These are phyloP conservation scores for Ogataea corticis DNA, from an alignment of 805 yeast genomes.

Conservation along the genomic window DNA sequence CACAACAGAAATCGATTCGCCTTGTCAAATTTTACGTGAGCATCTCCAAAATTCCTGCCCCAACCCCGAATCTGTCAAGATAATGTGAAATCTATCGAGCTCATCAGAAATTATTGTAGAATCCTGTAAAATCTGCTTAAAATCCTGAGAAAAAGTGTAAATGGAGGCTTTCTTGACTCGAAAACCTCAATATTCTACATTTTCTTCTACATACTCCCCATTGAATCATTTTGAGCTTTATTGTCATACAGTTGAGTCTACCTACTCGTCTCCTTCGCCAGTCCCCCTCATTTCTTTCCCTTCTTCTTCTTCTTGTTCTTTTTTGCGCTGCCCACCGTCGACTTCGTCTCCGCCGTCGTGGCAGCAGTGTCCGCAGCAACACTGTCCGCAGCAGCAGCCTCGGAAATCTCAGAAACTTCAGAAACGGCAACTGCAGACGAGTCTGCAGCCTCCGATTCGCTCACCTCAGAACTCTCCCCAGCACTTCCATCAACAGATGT, in stretches of 20 bases:
- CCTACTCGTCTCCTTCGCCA: no score
- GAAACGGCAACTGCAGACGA: conserved; percentile 1
- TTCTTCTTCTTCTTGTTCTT: conserved; percentile 38
- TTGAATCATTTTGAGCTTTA: not conserved
- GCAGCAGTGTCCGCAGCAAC: conserved; percentile 1
- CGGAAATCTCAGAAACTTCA: conserved; percentile 4
- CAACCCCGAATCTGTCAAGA: no score
- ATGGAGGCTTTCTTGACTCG: no score
- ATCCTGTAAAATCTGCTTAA: no score
- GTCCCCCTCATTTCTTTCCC: conserved; percentile 31
- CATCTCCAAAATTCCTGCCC: no score
- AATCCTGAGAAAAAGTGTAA: no score
- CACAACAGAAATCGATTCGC: no score
- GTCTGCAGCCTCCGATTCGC: not conserved
- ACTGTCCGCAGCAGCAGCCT: conserved; percentile 1
- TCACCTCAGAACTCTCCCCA: not conserved
- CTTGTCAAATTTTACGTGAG: no score
- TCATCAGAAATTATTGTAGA: no score
- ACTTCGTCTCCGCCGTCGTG: conserved; percentile 3
- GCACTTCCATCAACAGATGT: not conserved
- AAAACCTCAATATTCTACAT: no score
- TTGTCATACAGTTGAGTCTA: conserved; percentile 1
- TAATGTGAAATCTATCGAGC: no score
- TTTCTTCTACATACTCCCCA: no score
- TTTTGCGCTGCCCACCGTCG: conserved; percentile 22